Base-by-base conservation (phyloP, 2,329 filamentous ascomycete genomes). In the Exophiala bonariae region DNA sequence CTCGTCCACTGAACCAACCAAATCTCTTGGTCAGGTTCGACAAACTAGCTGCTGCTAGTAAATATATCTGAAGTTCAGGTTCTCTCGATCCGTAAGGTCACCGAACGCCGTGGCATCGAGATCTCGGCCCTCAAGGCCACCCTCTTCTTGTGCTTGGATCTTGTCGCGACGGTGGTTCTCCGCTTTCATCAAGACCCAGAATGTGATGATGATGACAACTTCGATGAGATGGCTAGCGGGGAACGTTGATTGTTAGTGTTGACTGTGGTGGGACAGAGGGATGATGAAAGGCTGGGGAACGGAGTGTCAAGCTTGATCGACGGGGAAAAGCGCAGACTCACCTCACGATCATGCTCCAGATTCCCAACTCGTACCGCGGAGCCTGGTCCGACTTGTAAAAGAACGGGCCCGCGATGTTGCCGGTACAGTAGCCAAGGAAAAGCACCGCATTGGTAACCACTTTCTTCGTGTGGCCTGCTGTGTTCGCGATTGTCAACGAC, bases 401-500 rank as follows among this genome's bases (percentile, higher is more conserved):
- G 63, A 83, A 83, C 0, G 82, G 82, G 0, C 80, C 77, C 3
- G 73, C 75, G 33, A 84, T 81, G 57, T 84, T 83, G 4, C 80
- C 81, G 1, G 77, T 72, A 56, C 79, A 82, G 46, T 79, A 79
- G 0, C 78, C 79, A 8, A 83, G 68, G 65, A 81, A 83, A 2
- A 82, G 69, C 47, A 81, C 74, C 1, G 77, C 80, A 17, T 81
- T 82, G n/a, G 80, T 80, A 19, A 83, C 76, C 36, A 83, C 79
- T 59, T 85, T 82, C 60, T 83, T 83, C 1, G 79, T 81, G 52
- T 82, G 78, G 0, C 80, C 80, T 59, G 63, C 75, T 59, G 63
- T 80, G 67, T 61, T 72, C 41, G 49, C 54, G 67, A 71, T 53
- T 56, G 72, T 61, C 72, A 74, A 69, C 53, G 71, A 69, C 23